These are phyloP conservation scores for Solanum acaule DNA, from an alignment of 257 asterid species.

Conservation along the genomic window DNA sequence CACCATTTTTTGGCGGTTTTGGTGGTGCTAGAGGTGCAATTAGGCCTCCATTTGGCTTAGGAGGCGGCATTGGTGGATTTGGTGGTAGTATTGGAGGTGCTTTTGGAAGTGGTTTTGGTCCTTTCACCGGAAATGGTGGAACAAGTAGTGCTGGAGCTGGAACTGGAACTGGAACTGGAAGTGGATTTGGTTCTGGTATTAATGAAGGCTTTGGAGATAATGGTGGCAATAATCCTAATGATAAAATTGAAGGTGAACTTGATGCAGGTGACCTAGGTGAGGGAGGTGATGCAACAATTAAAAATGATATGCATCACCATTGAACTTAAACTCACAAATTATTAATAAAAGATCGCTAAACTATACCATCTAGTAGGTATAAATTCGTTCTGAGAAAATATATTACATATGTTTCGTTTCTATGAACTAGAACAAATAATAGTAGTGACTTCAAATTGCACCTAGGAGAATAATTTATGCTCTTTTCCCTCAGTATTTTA, in stretches of 20 bases:
- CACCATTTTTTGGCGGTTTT: background rate
- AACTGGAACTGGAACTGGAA: background rate
- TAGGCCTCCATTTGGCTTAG: conserved; percentile 1
- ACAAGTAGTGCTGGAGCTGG: background rate
- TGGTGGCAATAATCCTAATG: background rate
- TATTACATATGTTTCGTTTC: background rate
- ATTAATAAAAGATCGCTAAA: background rate
- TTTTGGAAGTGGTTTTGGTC: conserved; percentile 1
- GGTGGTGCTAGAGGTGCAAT: conserved; percentile 6
- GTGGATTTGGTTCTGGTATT: background rate
- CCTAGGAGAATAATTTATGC: background rate
- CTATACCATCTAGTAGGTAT: background rate
- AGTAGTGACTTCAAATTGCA: background rate
- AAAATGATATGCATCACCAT: background rate
- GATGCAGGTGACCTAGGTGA: background rate
- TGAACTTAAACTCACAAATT: background rate
- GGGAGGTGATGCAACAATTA: background rate
- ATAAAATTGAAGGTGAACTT: background rate
- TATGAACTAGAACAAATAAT: background rate
- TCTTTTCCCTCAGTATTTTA: background rate
- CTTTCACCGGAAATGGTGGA: background rate
- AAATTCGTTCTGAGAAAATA: background rate
- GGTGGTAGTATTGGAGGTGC: conserved; percentile 2
- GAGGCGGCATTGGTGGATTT: conserved; percentile 2
- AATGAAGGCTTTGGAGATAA: background rate